Evolutionary conservation across 768 basidiomycete genomes (phyloP).

Genomic region (Termitomyces sp.): DNA sequence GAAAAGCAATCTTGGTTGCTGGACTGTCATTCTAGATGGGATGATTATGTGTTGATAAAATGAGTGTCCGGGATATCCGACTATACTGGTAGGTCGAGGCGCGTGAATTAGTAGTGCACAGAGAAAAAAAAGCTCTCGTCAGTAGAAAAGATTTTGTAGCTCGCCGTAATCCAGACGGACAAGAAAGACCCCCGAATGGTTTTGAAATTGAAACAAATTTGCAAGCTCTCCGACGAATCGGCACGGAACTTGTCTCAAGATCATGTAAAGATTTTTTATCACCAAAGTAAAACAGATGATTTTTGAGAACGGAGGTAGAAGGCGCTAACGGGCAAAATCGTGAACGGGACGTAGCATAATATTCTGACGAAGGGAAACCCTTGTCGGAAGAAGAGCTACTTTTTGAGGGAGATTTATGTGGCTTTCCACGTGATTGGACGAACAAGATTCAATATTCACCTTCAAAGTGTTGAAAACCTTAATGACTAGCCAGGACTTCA

Average conservation of each 20-base stretch:
- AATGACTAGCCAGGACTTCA: slow-evolving; percentile 16
- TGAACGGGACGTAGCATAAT: background rate
- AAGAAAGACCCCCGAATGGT: background rate
- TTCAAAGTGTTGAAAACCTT: too few species aligned
- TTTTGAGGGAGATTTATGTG: too few species aligned
- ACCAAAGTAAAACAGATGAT: background rate
- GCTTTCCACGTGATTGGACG: too few species aligned
- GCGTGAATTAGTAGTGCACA: too few species aligned
- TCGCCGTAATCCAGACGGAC: background rate
- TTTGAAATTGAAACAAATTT: background rate
- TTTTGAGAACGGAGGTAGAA: background rate
- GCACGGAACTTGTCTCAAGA: background rate
- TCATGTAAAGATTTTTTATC: background rate
- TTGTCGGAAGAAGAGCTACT: too few species aligned
- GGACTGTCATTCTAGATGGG: slow-evolving; percentile 24
- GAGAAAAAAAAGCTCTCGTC: background rate
- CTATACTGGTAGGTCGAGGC: background rate
- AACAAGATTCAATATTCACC: too few species aligned
- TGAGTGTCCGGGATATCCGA: background rate
- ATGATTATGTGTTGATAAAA: background rate
- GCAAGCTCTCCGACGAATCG: background rate
- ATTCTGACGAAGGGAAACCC: too few species aligned
- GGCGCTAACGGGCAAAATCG: background rate
- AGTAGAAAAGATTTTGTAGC: background rate
- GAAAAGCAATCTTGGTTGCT: slow-evolving; percentile 52